Base-by-base conservation (phyloP, 2,329 filamentous ascomycete genomes). In the Cladosporium sp. region DNA sequence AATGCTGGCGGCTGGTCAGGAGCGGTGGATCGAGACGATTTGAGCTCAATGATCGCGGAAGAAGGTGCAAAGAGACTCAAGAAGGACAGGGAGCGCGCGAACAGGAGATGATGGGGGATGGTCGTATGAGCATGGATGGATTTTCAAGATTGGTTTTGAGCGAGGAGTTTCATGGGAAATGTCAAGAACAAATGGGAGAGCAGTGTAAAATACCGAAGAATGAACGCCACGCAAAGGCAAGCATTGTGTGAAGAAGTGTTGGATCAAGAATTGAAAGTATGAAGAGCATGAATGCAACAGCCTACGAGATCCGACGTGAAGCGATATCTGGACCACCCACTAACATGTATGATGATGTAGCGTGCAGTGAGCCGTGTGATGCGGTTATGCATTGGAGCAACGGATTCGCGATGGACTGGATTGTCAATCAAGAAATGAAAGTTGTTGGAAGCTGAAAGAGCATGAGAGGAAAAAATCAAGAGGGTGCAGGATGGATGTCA, bases 11-110 rank as follows among this genome's bases (percentile, higher is more conserved):
- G 89, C 69, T 90, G 91, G 75, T 67, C 65, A 18, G 85, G 88
- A 72, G 92, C 89, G 86, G 86, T 88, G 65, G 89, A 90, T 78
- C 91, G 96, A 76, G 94, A 98, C 71, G 94, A 97, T 75, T 79
- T 99, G 65, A 94, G 89, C 73, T 91, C 97, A 74, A 96, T 99
- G 91, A 97, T 99, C 81, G 92, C 92, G 14, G 89, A 92, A 73
- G 95, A 98, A 81, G 92, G 89, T 75, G 86, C 92, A 70, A 98
- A 98, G 85, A 86, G 93, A 76, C 86, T 93, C 76, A 96, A 93
- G 85, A 87, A 91, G 70, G 93, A 97, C 72, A 89, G 92, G 77
- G 92, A 96, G 68, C 67, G 70, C 76, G 84, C 85, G 73, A 85
- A 87, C 69, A 89, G 89, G 82, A 73, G 79, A 65, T 63, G 48